Conservation (phyloP, 1,284 basidiomycete genomes). For the Austroboletus niveus region DNA sequence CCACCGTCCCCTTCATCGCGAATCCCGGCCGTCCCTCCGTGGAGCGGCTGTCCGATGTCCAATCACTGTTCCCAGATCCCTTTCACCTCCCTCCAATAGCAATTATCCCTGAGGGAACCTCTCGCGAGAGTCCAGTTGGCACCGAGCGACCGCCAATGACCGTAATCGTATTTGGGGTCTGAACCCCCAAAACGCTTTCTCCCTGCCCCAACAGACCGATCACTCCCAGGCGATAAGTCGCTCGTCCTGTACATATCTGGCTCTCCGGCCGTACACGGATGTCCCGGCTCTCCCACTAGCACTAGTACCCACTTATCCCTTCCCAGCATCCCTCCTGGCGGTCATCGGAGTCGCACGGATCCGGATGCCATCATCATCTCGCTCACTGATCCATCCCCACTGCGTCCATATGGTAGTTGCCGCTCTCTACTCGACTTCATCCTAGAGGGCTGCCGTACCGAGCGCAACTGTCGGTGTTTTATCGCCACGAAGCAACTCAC, state of each 20-base stretch:
- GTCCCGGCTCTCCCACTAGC: background rate
- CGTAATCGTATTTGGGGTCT: constrained; percentile 10
- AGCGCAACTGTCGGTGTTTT: background rate
- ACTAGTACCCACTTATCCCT: background rate
- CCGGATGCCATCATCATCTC: background rate
- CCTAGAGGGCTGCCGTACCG: background rate
- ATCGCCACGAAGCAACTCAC: background rate
- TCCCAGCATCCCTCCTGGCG: constrained; percentile 1
- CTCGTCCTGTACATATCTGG: background rate
- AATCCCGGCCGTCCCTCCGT: constrained; percentile 16
- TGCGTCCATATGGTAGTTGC: too few relatives aligned
- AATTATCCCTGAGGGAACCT: constrained; percentile 1
- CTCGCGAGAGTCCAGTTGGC: background rate
- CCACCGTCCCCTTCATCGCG: constrained; percentile 1
- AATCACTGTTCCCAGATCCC: background rate
- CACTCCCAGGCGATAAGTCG: constrained; percentile 14
- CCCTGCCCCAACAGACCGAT: background rate
- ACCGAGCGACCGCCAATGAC: background rate
- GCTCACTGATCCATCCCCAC: too few relatives aligned
- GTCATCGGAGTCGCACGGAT: constrained; percentile 15
- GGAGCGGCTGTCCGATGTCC: constrained; percentile 1
- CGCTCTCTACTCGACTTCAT: too few relatives aligned
- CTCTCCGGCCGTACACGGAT: background rate
- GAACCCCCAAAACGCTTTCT: background rate
- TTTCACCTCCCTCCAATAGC: constrained; percentile 4